Base-by-base conservation (phyloP, 495 filamentous ascomycete species). In the Bombardia bombarda region DNA sequence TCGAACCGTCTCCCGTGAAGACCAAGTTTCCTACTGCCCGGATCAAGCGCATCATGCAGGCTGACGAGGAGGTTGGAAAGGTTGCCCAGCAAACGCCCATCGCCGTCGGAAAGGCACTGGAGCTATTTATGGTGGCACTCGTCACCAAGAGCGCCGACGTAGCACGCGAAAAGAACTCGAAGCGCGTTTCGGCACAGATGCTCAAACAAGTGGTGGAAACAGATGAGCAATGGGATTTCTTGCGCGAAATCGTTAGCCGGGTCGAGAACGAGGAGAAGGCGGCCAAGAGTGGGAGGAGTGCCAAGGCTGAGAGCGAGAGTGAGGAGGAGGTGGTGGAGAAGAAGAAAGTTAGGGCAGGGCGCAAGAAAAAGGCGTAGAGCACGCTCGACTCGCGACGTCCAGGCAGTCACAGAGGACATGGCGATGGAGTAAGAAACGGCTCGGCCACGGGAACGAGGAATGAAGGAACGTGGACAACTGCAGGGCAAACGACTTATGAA, bases 11-110 rank as follows among this genome's bases (percentile, higher is more conserved):
- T 63, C 89, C 65, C 17, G 87, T 99, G 41, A 87, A 80, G 63
- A 96, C 89, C 17, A 95, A 96, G 50, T 99, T 99, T 55, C 92
- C 92, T 3, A 94, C 96, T 24, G 92, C 92, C 44, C 79, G 92
- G 38, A 99, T 97, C 63, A 99, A 99, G 77, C 83, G 92, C 40
- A 97, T 99, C 49, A 97, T 99, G 92, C 92, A 99, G 64, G 92
- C 92, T 6, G 92, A 99, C 57, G 92, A 99, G 56, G 92, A 99
- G 65, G 90, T 99, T 2, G 92, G 92, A 31, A 99, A 99, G 67
- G 93, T 99, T 3, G 88, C 92, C 7, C 93, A 97, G 65, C 90
- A 95, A 18, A 94, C 90, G 4, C 90, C 90, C 2, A 89, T 93
- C 53, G 89, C 86, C 36, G 90, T 96, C 39, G 87, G 88, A 50